phyloP scores from a whole-genome alignment of 352 stramenopile genomes.

The Globisporangium carolinianum region DNA sequence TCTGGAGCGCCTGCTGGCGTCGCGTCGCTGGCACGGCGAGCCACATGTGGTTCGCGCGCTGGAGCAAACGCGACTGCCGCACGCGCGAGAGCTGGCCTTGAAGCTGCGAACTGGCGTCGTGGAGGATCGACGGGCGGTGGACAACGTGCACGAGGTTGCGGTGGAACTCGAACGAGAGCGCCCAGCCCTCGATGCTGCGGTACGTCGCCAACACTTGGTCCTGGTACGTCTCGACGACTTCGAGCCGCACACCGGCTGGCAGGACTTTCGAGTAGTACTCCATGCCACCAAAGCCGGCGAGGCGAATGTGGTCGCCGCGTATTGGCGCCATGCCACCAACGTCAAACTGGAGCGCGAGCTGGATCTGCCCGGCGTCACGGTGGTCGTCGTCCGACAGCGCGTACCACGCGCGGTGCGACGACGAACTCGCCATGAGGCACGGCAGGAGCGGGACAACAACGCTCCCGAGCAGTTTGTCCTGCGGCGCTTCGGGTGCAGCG shows the following conservation, averaged over 20 bases:
- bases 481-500: conserved; percentile 5
- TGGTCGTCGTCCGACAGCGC: conserved; percentile 39
- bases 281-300: conserved; percentile 52
- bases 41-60: conserved; percentile 36
- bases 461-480: conserved; percentile 53
- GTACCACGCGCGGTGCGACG: conserved; percentile 53
- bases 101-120: conserved; percentile 43
- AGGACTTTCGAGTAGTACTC: conserved; percentile 68
- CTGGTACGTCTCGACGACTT: conserved; percentile 57
- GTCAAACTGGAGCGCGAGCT: conserved; percentile 55
- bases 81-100: conserved; percentile 45
- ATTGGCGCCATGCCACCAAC: conserved; percentile 31
- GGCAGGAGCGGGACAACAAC: conserved; percentile 51
- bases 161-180: conserved; percentile 54
- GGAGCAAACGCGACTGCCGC: conserved; percentile 34
- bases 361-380: conserved; percentile 50
- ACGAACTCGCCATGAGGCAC: conserved; percentile 50
- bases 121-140: conserved; percentile 46
- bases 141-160: conserved; percentile 62
- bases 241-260: conserved; percentile 32
- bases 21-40: conserved; percentile 29
- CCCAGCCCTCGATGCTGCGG: conserved; percentile 54
- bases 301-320: conserved; percentile 51
- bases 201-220: conserved; percentile 56
- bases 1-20: conserved; percentile 32